Evolutionary conservation across 1,284 basidiomycete genomes (phyloP).

Genomic region (Ustilago hordei): DNA sequence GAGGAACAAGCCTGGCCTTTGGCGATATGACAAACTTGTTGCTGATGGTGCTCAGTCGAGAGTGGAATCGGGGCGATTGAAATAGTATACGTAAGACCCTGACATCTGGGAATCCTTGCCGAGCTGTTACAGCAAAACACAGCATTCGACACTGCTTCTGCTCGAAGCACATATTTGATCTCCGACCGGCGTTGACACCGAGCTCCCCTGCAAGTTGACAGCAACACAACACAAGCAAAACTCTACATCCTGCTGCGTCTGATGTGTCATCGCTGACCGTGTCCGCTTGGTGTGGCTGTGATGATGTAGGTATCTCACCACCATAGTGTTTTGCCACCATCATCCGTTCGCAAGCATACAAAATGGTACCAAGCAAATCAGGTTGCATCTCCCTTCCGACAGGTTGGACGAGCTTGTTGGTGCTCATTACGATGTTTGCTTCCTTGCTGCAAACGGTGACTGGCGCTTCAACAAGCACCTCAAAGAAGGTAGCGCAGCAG

Average conservation of each 20-base stretch:
- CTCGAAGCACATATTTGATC: not conserved
- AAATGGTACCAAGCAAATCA: not conserved
- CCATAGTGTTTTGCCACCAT: not conserved
- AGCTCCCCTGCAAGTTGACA: not conserved
- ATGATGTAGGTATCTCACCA: not conserved
- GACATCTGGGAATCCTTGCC: not conserved
- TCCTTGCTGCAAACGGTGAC: conserved; percentile 17
- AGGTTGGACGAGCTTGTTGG: not conserved
- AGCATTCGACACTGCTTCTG: not conserved
- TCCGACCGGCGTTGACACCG: conserved; percentile 6
- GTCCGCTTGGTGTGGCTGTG: not conserved
- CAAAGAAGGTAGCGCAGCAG: not conserved
- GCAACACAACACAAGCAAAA: not conserved
- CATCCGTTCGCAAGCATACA: not conserved
- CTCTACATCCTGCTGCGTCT: not conserved
- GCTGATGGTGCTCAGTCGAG: no score
- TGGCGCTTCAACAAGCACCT: not conserved
- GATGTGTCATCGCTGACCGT: no score
- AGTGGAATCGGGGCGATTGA: not conserved
- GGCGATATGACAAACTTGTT: no score
- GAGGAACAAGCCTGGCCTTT: no score
- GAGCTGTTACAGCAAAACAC: conserved; percentile 3
- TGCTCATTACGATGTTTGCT: conserved; percentile 15
- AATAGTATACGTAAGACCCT: not conserved
- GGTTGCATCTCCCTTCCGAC: not conserved